Evolutionary conservation across 768 basidiomycete species (phyloP), one percentile per base, ranked within the genome.

Genomic region (Obba rivulosa): DNA sequence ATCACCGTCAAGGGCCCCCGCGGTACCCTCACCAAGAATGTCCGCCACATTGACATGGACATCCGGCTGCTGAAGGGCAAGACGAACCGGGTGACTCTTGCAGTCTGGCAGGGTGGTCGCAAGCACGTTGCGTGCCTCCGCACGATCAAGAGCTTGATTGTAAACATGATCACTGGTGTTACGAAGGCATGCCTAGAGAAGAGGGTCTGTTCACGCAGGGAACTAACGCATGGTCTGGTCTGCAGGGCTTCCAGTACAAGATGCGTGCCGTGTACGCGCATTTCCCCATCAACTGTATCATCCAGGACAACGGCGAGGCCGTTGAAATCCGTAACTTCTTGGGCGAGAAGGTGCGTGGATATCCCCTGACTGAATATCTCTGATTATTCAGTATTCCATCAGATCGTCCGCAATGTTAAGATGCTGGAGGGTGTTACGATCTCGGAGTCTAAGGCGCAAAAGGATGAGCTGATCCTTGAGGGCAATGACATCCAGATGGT

Each of bases 181-280:
- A 97, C 92, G 43, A 92, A 94, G 82, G 92, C 85, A 51, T n/a
- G n/a, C n/a, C n/a, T n/a, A n/a, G n/a, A n/a, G n/a, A n/a, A 50
- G 58, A 44, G 11, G 14, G 16, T 20, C 18, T 20, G 18, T 34
- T 23, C 31, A 18, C 36, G 0, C 34, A 35, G 3, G 2, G 11
- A 8, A 24, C 16, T 31, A 34, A 16, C 10, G 14, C 13, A 39
- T 3, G 13, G n/a, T n/a, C 11, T 2, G 21, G n/a, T 39, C 8
- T 39, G 4, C 58, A 94, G 94, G 96, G 96, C 54, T 99, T 98
- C 84, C 83, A 84, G 61, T 99, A 99, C 82, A 99, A 98, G 86
- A 97, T 99, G 95, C 91, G 94, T 60, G 80, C 92, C 22, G 96
- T 99, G 45, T 99, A 98, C 65, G 96, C 96, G 60, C 96, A 99